Conservation (phyloP, 2,329 filamentous ascomycete species). For the Fusarium poae region DNA sequence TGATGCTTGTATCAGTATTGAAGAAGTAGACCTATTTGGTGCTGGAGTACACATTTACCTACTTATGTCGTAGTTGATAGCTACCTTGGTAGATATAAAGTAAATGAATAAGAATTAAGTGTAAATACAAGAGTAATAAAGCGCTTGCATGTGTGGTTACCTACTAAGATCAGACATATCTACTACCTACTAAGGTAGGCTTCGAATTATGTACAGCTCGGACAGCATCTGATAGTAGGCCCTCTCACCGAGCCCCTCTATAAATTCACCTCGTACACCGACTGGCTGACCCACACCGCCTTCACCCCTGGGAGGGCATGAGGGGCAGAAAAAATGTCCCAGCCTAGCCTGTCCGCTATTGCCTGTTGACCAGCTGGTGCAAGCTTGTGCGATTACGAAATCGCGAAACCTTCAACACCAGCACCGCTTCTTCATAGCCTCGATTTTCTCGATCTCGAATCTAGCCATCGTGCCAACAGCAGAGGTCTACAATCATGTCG, state of each 20-base stretch:
- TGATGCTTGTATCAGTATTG: background rate
- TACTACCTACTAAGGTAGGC: too few species aligned
- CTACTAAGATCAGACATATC: too few species aligned
- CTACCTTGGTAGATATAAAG: background rate
- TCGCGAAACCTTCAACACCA: conserved; percentile 45
- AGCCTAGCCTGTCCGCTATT: conserved; percentile 48
- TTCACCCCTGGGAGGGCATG: conserved; percentile 42
- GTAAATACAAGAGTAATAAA: background rate
- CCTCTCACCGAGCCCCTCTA: conserved; percentile 35
- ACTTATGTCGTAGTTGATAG: too few species aligned
- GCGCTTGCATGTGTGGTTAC: too few species aligned
- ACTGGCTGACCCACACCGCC: conserved; percentile 43
- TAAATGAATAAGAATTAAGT: background rate
- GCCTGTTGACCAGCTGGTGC: conserved; percentile 48
- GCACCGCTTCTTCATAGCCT: conserved; percentile 31
- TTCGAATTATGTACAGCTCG: background rate
- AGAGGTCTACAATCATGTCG: conserved; percentile 74
- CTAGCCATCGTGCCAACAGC: conserved; percentile 36
- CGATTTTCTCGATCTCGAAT: conserved; percentile 42
- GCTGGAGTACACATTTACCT: background rate
- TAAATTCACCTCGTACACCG: conserved; percentile 44
- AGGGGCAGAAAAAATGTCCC: conserved; percentile 55
- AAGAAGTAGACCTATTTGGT: background rate
- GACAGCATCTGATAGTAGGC: background rate
- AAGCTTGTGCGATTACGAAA: conserved; percentile 52